phyloP scores from a whole-genome alignment of 306 rosid genomes.

The Alnus rubra region DNA sequence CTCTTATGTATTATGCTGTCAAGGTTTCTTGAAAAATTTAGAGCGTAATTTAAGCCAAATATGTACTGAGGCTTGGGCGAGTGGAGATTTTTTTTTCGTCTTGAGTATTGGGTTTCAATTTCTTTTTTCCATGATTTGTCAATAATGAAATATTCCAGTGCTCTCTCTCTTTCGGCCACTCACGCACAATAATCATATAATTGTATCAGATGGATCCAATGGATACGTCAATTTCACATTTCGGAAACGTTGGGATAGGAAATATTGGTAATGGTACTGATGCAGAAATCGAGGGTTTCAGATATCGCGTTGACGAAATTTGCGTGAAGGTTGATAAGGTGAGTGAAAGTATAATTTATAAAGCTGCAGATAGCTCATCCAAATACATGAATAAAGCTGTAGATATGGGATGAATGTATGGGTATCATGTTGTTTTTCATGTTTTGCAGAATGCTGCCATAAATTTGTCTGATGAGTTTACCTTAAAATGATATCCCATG shows the following conservation, averaged over 20 bases:
- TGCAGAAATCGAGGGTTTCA: slow-evolving; percentile 47
- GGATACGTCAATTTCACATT: slow-evolving; percentile 37
- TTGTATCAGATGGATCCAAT: slow-evolving; percentile 42
- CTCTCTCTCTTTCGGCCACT: not conserved
- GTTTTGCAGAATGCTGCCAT: not conserved
- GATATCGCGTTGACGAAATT: slow-evolving; percentile 51
- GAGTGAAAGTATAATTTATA: slow-evolving; percentile 9
- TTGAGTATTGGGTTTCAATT: not conserved
- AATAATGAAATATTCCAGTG: not conserved
- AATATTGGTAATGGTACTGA: slow-evolving; percentile 18
- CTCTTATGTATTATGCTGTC: not conserved
- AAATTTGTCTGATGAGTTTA: not conserved
- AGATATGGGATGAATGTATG: not conserved
- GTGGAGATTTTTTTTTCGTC: not conserved
- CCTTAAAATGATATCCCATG: not conserved
- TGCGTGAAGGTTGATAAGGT: slow-evolving; percentile 61
- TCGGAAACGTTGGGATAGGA: slow-evolving; percentile 22
- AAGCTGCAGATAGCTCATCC: not conserved
- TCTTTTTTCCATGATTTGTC: not conserved
- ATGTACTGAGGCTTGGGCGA: not conserved
- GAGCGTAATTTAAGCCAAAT: not conserved
- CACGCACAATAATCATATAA: not conserved
- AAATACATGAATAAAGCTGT: too few relatives aligned
- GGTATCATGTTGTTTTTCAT: not conserved
- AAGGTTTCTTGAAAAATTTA: not conserved